Evolutionary conservation across 2,329 filamentous ascomycete species (phyloP), one percentile per base, ranked within the genome.

Genomic region (Botryotinia calthae): DNA sequence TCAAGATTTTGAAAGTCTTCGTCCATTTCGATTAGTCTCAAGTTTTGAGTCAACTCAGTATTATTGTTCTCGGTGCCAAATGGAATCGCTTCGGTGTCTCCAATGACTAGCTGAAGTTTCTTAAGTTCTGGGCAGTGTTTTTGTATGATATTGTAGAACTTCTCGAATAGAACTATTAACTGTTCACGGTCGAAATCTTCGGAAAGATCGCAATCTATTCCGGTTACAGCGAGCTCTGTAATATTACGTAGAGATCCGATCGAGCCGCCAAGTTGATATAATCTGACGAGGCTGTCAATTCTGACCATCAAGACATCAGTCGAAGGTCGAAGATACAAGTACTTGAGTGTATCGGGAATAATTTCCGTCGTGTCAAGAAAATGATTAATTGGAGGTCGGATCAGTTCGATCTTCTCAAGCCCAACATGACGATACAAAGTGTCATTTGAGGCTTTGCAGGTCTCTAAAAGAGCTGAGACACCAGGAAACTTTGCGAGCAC

Each of bases 241-340:
- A 56, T 34, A 1, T 34, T 56, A 31, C 8, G 14, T 6, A 67
- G 18, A 28, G 14, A 12, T 22, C 25, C 25, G n/a, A 56, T 54
- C 10, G 16, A 68, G 12, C 65, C 48, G 6, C 65, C n/a, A 25
- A 25, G 4, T 16, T 28, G 2, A 31, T 54, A 40, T 9, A 56
- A 40, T 0, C 12, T 8, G 4, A 48, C 28, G 1, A 34, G 20
- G 1, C 1, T 5, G 1, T 22, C 4, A 6, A 9, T 6, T 18
- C 5, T n/a, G 48, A 42, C 25, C 34, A 40, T 40, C 2, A 56
- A 40, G 4, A 16, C 10, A 54, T 67, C 34, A 16, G 28, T 10
- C 46, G 46, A 40, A 40, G 34, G 46, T 28, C 46, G 46, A 16
- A 54, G n/a, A 22, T 67, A 54, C 12, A 48, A 22, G 46, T 67